Evolutionary conservation across 2,329 filamentous ascomycete genomes (phyloP), one percentile per base, ranked within the genome.

Genomic region (Myriosclerotinia scirpicola): DNA sequence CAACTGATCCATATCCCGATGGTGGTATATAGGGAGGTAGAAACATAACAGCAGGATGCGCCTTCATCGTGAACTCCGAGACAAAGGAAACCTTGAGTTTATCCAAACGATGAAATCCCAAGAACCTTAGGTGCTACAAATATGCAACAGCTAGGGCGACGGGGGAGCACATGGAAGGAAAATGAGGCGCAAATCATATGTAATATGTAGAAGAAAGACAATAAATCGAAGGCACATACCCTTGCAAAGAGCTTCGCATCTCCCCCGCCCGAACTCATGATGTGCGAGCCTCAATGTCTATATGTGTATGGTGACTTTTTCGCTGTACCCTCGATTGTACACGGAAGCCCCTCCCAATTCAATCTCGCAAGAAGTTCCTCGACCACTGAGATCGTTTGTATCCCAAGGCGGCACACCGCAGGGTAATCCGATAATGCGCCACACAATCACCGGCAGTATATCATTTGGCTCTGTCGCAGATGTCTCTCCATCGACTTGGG

Each of bases 201-300:
- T 61, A 34, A 22, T 44, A 15, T 52, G 44, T n/a, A 40, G 40
- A 46, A 38, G 38, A 46, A 54, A 38, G 38, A 42, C 30, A 53
- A 46, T 50, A n/a, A 44, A 53, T 48, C 26, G 40, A 63, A 70
- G 68, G 65, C 69, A 87, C 87, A 75, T 89, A 99, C 95, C 84
- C 95, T 89, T 80, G 95, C 94, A 84, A 99, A 99, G 82, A 99
- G 89, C 87, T 97, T 98, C 82, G 95, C 96, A 87, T 98, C 95
- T 81, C 95, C 93, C 81, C 91, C 92, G 79, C 87, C 81, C 65
- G 75, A 76, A 71, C 73, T 75, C 76, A 77, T 77, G 56, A 62
- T 75, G 69, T 64, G 61, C 65, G 66, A 60, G 64, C 56, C 67
- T 71, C 67, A 70, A 72, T 70, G 30, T 66, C 52, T 56, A 53